These are phyloP conservation scores for Neonectria neomacrospora DNA, from an alignment of 2,329 filamentous ascomycete species.

Conservation along the genomic window DNA sequence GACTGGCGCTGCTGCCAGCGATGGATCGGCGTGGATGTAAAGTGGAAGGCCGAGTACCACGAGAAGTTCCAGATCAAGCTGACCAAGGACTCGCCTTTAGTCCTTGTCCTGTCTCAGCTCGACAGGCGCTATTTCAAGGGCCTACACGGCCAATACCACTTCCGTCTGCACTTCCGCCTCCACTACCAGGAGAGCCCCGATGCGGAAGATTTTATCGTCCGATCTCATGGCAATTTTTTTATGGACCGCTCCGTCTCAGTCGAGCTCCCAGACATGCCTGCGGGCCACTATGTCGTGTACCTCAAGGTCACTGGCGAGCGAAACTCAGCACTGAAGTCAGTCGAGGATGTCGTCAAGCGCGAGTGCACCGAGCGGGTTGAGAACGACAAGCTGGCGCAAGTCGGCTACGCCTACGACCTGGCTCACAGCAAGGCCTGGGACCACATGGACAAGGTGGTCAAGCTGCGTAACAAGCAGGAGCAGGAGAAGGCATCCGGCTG, in stretches of 20 bases:
- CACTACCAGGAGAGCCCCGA: constrained; percentile 60
- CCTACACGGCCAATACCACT: constrained; percentile 67
- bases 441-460: constrained; percentile 61
- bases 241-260: constrained; percentile 69
- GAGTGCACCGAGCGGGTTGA: constrained; percentile 59
- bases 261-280: constrained; percentile 64
- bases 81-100: constrained; percentile 65
- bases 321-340: constrained; percentile 54
- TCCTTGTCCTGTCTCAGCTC: constrained; percentile 70
- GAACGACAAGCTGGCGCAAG: constrained; percentile 68
- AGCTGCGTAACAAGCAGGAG: constrained; percentile 61
- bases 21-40: constrained; percentile 71
- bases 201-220: constrained; percentile 69
- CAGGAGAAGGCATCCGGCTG: constrained; percentile 61
- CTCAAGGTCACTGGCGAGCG: constrained; percentile 65
- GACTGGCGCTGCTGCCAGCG: constrained; percentile 68
- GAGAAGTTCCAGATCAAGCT: constrained; percentile 70
- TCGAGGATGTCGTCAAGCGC: constrained; percentile 67
- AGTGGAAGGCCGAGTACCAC: constrained; percentile 71
- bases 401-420: constrained; percentile 68
- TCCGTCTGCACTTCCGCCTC: constrained; percentile 62
- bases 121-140: constrained; percentile 72
- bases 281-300: constrained; percentile 68
- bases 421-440: constrained; percentile 68
- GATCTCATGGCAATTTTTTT: constrained; percentile 67